Percentiles rank a stretch among this genome's conserved stretches.
These are phyloP conservation scores for Diutina pseudorugosa DNA, from an alignment of 1,139 yeast genomes.

Conservation along the genomic window DNA sequence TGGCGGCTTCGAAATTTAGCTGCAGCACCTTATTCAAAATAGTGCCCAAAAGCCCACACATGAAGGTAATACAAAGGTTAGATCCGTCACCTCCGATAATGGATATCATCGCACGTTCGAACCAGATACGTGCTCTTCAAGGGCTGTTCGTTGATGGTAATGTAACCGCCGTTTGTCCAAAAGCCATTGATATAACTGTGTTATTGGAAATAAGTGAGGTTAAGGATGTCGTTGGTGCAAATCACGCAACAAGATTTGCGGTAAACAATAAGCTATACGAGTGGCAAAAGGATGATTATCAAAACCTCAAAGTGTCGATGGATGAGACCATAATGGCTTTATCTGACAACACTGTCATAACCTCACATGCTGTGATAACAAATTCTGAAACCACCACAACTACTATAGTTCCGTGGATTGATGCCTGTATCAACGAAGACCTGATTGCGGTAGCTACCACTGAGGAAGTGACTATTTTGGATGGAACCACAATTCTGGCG, in stretches of 20 bases:
- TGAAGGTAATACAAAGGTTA: slow-evolving; percentile 14
- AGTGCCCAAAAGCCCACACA: slow-evolving; percentile 16
- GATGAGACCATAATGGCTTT: not conserved
- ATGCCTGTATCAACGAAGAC: not conserved
- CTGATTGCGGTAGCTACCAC: not conserved
- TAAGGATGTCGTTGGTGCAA: not conserved
- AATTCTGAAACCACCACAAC: not conserved
- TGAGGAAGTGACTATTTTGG: not conserved
- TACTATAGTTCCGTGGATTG: not conserved
- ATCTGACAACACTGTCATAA: not conserved
- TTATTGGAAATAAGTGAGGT: not conserved
- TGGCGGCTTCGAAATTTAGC: slow-evolving; percentile 9
- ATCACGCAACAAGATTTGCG: not conserved
- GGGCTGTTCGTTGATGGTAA: not conserved
- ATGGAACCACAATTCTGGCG: not conserved
- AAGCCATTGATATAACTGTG: not conserved
- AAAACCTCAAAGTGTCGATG: not conserved
- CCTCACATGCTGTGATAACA: not conserved
- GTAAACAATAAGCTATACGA: not conserved
- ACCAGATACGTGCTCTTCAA: not conserved
- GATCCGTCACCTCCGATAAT: slow-evolving; percentile 26
- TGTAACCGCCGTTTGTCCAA: not conserved
- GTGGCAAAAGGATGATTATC: not conserved
- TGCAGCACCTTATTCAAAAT: slow-evolving; percentile 23
- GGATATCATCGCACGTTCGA: slow-evolving; percentile 12